Evolutionary conservation across 2,329 filamentous ascomycete species (phyloP), one percentile per base, ranked within the genome.

Genomic region (Ciborinia camelliae): DNA sequence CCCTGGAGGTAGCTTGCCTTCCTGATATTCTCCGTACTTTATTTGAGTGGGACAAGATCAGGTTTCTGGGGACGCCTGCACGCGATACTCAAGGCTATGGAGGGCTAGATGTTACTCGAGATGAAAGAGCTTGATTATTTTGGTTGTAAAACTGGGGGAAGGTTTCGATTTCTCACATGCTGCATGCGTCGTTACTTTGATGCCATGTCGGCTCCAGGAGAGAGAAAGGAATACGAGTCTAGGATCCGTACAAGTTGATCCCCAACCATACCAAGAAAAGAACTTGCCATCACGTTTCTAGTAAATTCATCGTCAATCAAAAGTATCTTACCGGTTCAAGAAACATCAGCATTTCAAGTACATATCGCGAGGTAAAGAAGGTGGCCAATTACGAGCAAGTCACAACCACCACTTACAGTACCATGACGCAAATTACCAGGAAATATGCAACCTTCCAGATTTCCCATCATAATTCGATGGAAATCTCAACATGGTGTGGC

Each of bases 381-480:
- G 14, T 32, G 41, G 10, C 55, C 55, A 47, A 47, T 59, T 41
- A 37, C 4, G 55, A 20, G 28, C 15, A 18, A 35, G 30, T 23
- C 28, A 18, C n/a, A 4, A 47, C 28, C 41, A 35, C 54, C 54
- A 58, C 54, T 7, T 7, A 47, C 23, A 35, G 35, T 47, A 14
- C 41, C 41, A 61, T 61, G 58, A 61, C 58, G 58, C 58, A 39
- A 14, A 51, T 37, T 39, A 12, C 47, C 61, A 57, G 51, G 51
- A 54, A 54, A 55, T n/a, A 6, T 52, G 26, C 59, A n/a, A 20
- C 39, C 18, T 57, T 63, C 26, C 39, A 57, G 60, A 26, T 57
- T 63, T 57, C 43, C 45, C 57, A 39, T 55, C 23, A 39, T 60
- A 30, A 60, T 39, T 60, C 57, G 35, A 28, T 41, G 45, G 23